A percentile compares a stretch with the other conserved stretches of the same genome.
These are phyloP conservation scores for Eucalyptus rudis DNA, from an alignment of 345 rosid species.

Conservation along the genomic window DNA sequence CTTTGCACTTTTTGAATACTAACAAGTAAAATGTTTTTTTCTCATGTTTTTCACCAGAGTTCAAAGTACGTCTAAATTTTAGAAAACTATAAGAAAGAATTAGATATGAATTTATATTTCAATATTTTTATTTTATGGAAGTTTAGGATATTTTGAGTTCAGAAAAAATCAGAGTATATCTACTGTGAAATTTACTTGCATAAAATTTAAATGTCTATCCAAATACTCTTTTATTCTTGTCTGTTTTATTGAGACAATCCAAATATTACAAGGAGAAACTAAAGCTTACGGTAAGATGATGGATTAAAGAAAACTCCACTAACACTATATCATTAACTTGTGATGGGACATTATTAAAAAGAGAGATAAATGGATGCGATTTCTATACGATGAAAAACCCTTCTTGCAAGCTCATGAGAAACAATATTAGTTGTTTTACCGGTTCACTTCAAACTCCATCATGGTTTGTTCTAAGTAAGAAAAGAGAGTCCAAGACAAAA, in stretches of 20 bases:
- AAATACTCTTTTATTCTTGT: background rate
- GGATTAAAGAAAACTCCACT: background rate
- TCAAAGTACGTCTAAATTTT: background rate
- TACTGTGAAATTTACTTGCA: accelerated
- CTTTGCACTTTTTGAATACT: background rate
- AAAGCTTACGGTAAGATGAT: background rate
- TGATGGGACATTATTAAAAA: background rate
- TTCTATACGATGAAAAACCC: background rate
- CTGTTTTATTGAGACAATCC: too few relatives aligned
- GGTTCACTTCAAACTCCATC: background rate
- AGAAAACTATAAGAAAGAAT: background rate
- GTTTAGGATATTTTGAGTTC: background rate
- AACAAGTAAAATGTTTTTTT: too few relatives aligned
- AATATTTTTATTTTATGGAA: background rate
- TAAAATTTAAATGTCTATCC: background rate
- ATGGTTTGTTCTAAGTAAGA: too few relatives aligned
- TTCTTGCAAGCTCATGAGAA: background rate
- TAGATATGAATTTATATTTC: background rate
- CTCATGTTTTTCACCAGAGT: background rate
- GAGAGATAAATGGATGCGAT: too few relatives aligned
- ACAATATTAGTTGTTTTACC: background rate
- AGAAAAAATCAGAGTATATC: background rate
- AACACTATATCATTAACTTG: background rate
- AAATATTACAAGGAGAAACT: too few relatives aligned
- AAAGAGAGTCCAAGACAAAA: background rate